Evolutionary conservation across 768 basidiomycete genomes (phyloP).

Genomic region (Collybia mongolica): DNA sequence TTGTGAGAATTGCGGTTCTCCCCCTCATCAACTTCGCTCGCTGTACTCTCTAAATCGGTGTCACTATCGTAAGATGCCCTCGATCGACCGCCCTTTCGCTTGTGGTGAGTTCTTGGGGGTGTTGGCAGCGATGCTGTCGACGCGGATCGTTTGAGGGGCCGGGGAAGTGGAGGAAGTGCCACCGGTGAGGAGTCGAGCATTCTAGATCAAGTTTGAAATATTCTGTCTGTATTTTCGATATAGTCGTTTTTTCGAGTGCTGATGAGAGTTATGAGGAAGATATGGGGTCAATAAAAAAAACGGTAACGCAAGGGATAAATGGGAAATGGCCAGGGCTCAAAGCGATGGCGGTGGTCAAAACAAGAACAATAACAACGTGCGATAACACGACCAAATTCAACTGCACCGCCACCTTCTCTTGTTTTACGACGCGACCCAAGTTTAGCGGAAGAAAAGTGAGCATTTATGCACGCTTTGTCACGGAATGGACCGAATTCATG

Average conservation of each 20-base stretch:
- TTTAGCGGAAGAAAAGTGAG: too few relatives aligned
- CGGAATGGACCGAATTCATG: too few relatives aligned
- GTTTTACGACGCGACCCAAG: too few relatives aligned
- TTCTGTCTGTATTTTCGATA: neutral
- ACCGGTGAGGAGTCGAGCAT: constrained; percentile 35
- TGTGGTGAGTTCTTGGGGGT: constrained; percentile 59
- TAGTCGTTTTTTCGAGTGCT: neutral
- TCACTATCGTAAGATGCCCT: constrained; percentile 46
- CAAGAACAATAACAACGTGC: constrained; percentile 1
- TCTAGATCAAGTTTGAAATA: neutral
- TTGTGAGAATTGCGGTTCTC: constrained; percentile 28
- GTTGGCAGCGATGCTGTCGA: constrained; percentile 67
- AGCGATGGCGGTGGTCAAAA: neutral
- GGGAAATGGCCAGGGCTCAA: neutral
- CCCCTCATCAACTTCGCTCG: constrained; percentile 34
- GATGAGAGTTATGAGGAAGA: neutral
- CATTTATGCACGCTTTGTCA: too few relatives aligned
- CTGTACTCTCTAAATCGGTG: constrained; percentile 34
- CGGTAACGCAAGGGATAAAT: neutral
- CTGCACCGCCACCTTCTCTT: too few relatives aligned
- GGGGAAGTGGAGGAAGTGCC: constrained; percentile 28
- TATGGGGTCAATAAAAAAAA: neutral
- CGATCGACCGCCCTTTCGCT: constrained; percentile 41
- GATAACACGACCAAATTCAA: neutral
- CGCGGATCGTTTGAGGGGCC: constrained; percentile 59